A percentile compares a stretch with the other conserved stretches of the same genome.
These are phyloP conservation scores for Microcyclospora pomicola DNA, from an alignment of 2,329 filamentous ascomycete genomes.

Conservation along the genomic window DNA sequence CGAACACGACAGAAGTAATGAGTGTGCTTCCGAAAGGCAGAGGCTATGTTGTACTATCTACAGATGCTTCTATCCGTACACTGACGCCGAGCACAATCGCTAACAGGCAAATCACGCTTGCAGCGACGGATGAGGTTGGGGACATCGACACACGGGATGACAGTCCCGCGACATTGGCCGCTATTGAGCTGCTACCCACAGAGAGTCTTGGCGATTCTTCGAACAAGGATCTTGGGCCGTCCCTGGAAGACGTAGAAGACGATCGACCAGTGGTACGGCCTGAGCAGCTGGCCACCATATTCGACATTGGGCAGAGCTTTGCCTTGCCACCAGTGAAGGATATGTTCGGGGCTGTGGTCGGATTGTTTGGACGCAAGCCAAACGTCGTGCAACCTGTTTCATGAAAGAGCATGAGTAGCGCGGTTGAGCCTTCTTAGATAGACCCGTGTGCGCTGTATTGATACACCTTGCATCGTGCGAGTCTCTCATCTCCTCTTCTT, in stretches of 20 bases:
- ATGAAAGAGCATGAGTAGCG: too few species aligned
- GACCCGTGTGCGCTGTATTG: background rate
- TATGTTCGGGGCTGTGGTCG: slow-evolving; percentile 60
- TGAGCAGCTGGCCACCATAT: slow-evolving; percentile 55
- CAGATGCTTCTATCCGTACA: slow-evolving; percentile 54
- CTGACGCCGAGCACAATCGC: slow-evolving; percentile 19
- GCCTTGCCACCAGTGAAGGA: slow-evolving; percentile 60
- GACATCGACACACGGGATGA: too few species aligned
- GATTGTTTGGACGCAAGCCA: slow-evolving; percentile 47
- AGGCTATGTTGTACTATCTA: slow-evolving; percentile 64
- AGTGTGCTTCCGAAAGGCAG: slow-evolving; percentile 51
- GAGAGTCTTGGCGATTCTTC: too few species aligned
- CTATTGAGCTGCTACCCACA: background rate
- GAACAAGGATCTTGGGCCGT: too few species aligned
- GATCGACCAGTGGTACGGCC: slow-evolving; percentile 49
- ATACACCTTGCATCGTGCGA: background rate
- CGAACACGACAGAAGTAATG: slow-evolving; percentile 30
- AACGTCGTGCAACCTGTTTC: background rate
- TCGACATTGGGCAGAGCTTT: slow-evolving; percentile 55
- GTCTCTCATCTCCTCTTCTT: slow-evolving; percentile 22
- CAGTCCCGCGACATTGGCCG: background rate
- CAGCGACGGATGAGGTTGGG: background rate
- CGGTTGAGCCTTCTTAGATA: background rate
- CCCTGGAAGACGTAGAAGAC: slow-evolving; percentile 29
- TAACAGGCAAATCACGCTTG: background rate